These are phyloP conservation scores for Saprolegnia diclina DNA, from an alignment of 352 stramenopile genomes.

Conservation along the genomic window DNA sequence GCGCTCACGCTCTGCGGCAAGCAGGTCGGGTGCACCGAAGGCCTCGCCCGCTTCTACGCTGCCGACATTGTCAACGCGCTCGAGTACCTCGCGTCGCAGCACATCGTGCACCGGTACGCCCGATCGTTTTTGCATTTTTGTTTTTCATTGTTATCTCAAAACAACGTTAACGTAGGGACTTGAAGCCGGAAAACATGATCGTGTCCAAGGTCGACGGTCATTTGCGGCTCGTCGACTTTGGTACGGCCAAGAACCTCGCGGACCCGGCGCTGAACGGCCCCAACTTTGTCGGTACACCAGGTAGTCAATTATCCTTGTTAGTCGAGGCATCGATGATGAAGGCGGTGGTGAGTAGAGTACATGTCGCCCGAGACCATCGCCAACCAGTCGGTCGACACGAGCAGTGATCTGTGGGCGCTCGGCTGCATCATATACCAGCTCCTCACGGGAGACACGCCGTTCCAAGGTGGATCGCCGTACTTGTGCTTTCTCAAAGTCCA, in stretches of 20 bases:
- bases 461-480: constrained; percentile 69
- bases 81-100: constrained; percentile 89
- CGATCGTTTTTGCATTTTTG: too few species aligned
- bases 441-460: constrained; percentile 72
- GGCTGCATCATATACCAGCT: constrained; percentile 76
- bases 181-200: constrained; percentile 96
- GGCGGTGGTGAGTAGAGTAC: too few species aligned
- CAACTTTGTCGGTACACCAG: constrained; percentile 82
- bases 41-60: constrained; percentile 81
- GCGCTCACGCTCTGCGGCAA: constrained; percentile 76
- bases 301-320: constrained; percentile 1
- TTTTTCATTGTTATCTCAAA: too few species aligned
- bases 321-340: too few species aligned
- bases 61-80: constrained; percentile 86
- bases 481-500: constrained; percentile 73
- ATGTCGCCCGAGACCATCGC: constrained; percentile 83
- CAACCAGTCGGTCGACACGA: constrained; percentile 58
- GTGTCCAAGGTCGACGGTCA: constrained; percentile 43
- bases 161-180: constrained; percentile 31
- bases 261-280: constrained; percentile 61
- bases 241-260: constrained; percentile 67
- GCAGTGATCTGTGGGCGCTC: constrained; percentile 70
- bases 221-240: constrained; percentile 77
- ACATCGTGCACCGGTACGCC: constrained; percentile 89
- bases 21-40: constrained; percentile 69